These are phyloP conservation scores for Sideroxylon spinosum DNA, from an alignment of 179 eudicot genomes.

Conservation along the genomic window DNA sequence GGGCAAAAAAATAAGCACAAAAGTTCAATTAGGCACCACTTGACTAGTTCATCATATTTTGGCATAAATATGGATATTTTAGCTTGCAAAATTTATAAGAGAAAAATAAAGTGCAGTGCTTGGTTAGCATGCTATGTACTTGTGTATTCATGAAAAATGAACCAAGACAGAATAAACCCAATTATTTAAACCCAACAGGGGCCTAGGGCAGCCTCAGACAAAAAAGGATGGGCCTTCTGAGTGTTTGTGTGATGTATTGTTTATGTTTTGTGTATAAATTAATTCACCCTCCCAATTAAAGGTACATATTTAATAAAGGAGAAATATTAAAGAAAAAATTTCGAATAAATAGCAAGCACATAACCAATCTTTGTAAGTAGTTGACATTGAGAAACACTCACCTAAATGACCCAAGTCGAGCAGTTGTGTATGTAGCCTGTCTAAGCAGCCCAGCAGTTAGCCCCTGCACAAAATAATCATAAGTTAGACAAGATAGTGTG, in stretches of 20 bases:
- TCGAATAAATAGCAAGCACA: not conserved
- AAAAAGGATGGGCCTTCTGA: not conserved
- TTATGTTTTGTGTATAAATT: not conserved
- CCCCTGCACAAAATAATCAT: conserved; percentile 47
- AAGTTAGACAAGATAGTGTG: not conserved
- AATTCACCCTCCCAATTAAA: not conserved
- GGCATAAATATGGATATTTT: not conserved
- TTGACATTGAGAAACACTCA: conserved; percentile 24
- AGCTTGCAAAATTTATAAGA: no score
- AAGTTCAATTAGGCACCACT: not conserved
- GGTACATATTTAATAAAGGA: not conserved
- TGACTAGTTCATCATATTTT: not conserved
- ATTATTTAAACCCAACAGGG: not conserved
- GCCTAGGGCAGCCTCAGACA: not conserved
- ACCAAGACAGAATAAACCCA: not conserved
- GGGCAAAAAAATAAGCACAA: not conserved
- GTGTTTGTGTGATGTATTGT: not conserved
- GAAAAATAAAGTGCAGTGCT: no score
- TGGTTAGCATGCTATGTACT: no score
- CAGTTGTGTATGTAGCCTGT: conserved; percentile 94
- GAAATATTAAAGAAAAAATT: not conserved
- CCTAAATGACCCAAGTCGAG: conserved; percentile 86
- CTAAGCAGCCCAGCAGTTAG: conserved; percentile 88
- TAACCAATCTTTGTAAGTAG: not conserved
- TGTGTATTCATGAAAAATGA: no score